phyloP scores from a whole-genome alignment of 306 rosid species.

The barrel medic (Medicago truncatula) region DNA sequence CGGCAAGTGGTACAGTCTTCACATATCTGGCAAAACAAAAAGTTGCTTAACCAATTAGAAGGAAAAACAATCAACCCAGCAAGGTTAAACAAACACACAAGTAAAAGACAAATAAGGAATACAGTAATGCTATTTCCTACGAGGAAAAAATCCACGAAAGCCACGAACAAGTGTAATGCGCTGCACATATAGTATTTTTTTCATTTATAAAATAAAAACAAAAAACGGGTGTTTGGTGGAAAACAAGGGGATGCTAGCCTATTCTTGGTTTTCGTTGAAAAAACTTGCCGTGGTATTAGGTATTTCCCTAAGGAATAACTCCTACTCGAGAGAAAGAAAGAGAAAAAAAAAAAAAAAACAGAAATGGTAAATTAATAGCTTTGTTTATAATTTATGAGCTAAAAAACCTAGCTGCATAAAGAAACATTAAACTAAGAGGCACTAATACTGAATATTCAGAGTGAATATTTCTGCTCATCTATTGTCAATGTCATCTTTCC shows the following conservation, averaged over 20 bases:
- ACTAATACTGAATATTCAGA: conserved; percentile 6
- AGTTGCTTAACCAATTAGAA: conserved; percentile 13
- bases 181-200: no score
- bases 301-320: not conserved
- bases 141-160: no score
- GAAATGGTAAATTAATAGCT: not conserved
- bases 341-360: not conserved
- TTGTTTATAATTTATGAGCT: not conserved
- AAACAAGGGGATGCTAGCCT: no score
- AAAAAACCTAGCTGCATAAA: conserved; percentile 17
- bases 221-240: no score
- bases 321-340: conserved; percentile 10
- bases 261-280: no score
- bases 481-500: conserved; percentile 21
- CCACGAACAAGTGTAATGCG: no score
- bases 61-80: conserved; percentile 21
- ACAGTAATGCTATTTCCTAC: no score
- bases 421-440: not conserved
- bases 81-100: conserved; percentile 19
- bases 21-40: conserved; percentile 71
- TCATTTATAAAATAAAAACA: no score
- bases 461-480: conserved; percentile 4
- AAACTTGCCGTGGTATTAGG: no score
- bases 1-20: conserved; percentile 94
- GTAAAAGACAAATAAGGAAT: conserved; percentile 34